Conservation (phyloP, 352 stramenopile species). For the Phytophthora cryptogea region DNA sequence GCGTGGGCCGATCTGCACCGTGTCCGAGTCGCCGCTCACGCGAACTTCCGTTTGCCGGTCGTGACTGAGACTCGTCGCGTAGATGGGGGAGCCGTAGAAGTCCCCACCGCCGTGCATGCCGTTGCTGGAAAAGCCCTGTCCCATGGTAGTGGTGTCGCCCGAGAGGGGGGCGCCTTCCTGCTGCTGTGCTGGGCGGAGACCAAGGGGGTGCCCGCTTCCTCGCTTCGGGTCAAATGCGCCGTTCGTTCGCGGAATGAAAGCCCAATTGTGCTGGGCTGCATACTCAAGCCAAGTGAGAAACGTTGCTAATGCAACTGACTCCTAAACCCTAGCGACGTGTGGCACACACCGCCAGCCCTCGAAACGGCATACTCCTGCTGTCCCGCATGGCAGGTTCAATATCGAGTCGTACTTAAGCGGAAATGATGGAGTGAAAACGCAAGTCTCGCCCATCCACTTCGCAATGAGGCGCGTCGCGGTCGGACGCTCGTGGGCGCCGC, state of each 20-base stretch:
- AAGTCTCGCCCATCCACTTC: slow-evolving; percentile 2
- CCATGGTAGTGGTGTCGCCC: slow-evolving; percentile 41
- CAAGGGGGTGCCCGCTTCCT: not conserved
- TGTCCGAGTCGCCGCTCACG: slow-evolving; percentile 62
- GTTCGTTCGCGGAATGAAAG: slow-evolving; percentile 28
- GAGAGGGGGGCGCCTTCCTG: not conserved
- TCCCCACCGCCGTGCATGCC: slow-evolving; percentile 65
- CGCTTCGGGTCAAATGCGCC: slow-evolving; percentile 6
- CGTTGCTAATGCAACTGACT: slow-evolving; percentile 39
- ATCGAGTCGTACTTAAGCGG: slow-evolving; percentile 27
- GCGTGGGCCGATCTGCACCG: slow-evolving; percentile 71
- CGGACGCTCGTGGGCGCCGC: not conserved
- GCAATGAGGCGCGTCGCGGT: slow-evolving; percentile 25
- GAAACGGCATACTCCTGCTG: slow-evolving; percentile 5
- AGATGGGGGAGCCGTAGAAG: slow-evolving; percentile 84
- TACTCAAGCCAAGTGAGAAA: slow-evolving; percentile 34
- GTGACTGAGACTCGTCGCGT: slow-evolving; percentile 85
- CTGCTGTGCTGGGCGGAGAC: not conserved
- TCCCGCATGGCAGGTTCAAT: slow-evolving; percentile 28
- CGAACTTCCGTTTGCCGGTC: slow-evolving; percentile 86
- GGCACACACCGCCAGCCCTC: slow-evolving; percentile 4
- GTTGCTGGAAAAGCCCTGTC: slow-evolving; percentile 63
- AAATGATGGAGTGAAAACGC: slow-evolving; percentile 15
- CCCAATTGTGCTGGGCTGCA: slow-evolving; percentile 12
- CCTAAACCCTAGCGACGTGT: slow-evolving; percentile 20